These are phyloP conservation scores for Cladobotryum protrusum DNA, from an alignment of 2,329 filamentous ascomycete species.

Conservation along the genomic window DNA sequence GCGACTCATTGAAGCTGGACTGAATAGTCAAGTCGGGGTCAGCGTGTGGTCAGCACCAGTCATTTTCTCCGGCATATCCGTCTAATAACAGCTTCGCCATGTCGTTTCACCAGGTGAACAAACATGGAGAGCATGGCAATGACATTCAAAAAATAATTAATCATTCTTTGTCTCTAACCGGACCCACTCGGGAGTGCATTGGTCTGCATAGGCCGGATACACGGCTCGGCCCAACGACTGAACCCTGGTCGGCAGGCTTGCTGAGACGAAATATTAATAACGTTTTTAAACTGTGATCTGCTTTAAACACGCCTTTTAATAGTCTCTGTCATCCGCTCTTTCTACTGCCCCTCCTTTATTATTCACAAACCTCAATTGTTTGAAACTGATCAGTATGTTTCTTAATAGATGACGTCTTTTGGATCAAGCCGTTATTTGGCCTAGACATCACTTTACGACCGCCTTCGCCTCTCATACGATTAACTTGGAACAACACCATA, in stretches of 20 bases:
- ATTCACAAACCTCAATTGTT: background rate
- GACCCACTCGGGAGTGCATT: slow-evolving; percentile 3
- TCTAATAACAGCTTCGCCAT: too few species aligned
- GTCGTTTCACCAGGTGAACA: too few species aligned
- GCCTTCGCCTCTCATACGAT: background rate
- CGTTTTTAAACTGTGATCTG: slow-evolving; percentile 5
- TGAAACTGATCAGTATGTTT: background rate
- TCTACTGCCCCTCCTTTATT: background rate
- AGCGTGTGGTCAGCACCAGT: too few species aligned
- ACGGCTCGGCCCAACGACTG: slow-evolving; percentile 12
- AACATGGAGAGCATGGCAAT: too few species aligned
- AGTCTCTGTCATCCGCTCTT: background rate
- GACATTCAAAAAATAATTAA: too few species aligned
- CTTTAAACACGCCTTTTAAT: background rate
- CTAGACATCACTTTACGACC: background rate
- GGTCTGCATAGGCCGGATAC: slow-evolving; percentile 9
- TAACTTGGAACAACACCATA: background rate
- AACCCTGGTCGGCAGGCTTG: slow-evolving; percentile 9
- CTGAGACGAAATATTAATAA: slow-evolving; percentile 8
- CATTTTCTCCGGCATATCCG: too few species aligned
- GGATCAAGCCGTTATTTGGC: background rate
- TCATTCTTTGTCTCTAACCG: too few species aligned
- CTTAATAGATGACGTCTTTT: slow-evolving; percentile 5
- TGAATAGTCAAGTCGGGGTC: too few species aligned
- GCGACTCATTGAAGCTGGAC: too few species aligned